phyloP scores from a whole-genome alignment of 371 early-diverging fungal genomes.

The Vairimorpha necatrix region DNA sequence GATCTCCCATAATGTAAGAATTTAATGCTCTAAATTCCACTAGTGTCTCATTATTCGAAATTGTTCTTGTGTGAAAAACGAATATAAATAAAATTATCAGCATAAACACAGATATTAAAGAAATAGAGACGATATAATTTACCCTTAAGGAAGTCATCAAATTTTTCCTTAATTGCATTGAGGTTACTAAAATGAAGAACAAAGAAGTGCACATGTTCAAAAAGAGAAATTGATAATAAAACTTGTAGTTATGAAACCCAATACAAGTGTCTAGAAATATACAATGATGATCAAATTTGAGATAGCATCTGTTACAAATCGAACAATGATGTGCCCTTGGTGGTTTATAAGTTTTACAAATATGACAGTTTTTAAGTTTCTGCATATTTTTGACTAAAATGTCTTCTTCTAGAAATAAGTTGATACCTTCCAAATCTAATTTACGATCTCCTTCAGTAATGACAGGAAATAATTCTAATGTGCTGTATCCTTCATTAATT shows the following conservation, averaged over 20 bases:
- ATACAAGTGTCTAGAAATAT: conserved; percentile 60
- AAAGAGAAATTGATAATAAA: conserved; percentile 62
- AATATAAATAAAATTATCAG: conserved; percentile 72
- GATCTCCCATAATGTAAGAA: conserved; percentile 47
- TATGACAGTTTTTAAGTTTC: conserved; percentile 56
- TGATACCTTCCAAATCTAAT: conserved; percentile 34
- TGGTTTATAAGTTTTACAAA: conserved; percentile 66
- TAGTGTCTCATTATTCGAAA: conserved; percentile 79
- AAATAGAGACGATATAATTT: conserved; percentile 63
- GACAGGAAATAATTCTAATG: conserved; percentile 55
- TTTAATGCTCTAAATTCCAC: conserved; percentile 70
- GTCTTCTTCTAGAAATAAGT: conserved; percentile 60
- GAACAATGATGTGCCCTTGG: conserved; percentile 65
- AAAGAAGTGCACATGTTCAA: conserved; percentile 36
- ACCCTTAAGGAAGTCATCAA: conserved; percentile 39
- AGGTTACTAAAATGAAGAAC: conserved; percentile 40
- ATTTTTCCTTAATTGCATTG: conserved; percentile 24
- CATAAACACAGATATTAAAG: conserved; percentile 68
- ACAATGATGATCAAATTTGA: conserved; percentile 66
- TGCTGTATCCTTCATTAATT: conserved; percentile 50
- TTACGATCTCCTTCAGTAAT: not conserved
- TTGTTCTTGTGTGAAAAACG: conserved; percentile 73
- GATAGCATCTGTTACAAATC: conserved; percentile 64
- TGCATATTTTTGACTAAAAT: conserved; percentile 39
- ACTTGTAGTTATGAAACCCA: conserved; percentile 66